phyloP scores from a whole-genome alignment of 768 basidiomycete species.

The Termitomyces sp. region DNA sequence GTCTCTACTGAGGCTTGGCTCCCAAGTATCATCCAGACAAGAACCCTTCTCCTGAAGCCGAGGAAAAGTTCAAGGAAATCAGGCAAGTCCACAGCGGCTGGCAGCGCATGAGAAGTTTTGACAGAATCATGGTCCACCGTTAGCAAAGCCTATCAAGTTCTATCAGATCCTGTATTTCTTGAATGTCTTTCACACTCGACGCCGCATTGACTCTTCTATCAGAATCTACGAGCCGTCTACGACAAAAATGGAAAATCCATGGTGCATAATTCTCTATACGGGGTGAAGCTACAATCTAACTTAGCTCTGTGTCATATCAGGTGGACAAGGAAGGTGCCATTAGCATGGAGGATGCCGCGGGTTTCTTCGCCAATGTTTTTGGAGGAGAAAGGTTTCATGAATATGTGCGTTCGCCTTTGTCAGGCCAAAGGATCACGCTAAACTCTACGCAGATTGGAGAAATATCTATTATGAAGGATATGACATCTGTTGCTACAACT shows the following conservation, averaged over 20 bases:
- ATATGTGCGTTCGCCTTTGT: conserved; percentile 56
- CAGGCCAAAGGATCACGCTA: background rate
- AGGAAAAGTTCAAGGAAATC: conserved; percentile 96
- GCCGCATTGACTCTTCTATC: conserved; percentile 8
- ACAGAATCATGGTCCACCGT: background rate
- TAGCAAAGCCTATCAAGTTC: conserved; percentile 94
- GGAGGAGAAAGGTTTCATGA: conserved; percentile 90
- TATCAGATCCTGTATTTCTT: conserved; percentile 70
- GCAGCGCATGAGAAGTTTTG: background rate
- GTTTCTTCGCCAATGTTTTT: conserved; percentile 94
- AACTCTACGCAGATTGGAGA: conserved; percentile 75
- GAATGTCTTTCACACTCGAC: background rate
- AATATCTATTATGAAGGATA: conserved; percentile 92
- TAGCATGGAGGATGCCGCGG: conserved; percentile 87
- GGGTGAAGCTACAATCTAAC: background rate
- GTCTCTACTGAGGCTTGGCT: background rate
- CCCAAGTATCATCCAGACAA: conserved; percentile 90
- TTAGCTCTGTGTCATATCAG: conserved; percentile 25
- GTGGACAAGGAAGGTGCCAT: conserved; percentile 73
- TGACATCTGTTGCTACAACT: conserved; percentile 78
- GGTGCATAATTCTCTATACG: conserved; percentile 35
- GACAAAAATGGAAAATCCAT: conserved; percentile 93
- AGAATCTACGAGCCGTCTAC: conserved; percentile 86
- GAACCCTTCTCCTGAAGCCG: conserved; percentile 88
- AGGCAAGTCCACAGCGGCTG: conserved; percentile 43